Evolutionary conservation across 495 filamentous ascomycete genomes (phyloP).

Genomic region (Diplogelasinospora grovesii): DNA sequence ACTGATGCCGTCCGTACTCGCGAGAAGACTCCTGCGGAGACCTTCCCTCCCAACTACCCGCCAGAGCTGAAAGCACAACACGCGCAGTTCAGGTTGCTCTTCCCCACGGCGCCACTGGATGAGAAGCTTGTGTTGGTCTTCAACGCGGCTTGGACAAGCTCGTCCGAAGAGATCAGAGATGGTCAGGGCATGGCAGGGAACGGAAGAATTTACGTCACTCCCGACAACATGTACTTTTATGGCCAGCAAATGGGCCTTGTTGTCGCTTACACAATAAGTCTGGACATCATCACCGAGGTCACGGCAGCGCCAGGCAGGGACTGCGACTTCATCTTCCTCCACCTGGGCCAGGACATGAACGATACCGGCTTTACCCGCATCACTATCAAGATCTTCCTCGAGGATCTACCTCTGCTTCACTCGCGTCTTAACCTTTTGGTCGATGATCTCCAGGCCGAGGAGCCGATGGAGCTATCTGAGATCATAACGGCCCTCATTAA

Average conservation of each 20-base stretch:
- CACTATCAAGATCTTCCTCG: constrained; percentile 86
- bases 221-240: constrained; percentile 86
- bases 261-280: constrained; percentile 63
- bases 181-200: constrained; percentile 41
- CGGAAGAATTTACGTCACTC: constrained; percentile 83
- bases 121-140: constrained; percentile 73
- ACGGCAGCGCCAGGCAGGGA: constrained; percentile 84
- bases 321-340: constrained; percentile 88
- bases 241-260: constrained; percentile 91
- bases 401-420: constrained; percentile 76
- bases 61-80: constrained; percentile 78
- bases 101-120: constrained; percentile 65
- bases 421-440: constrained; percentile 77
- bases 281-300: constrained; percentile 76
- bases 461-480: constrained; percentile 48
- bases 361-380: constrained; percentile 62
- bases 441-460: constrained; percentile 61
- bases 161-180: constrained; percentile 28
- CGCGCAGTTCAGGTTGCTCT: constrained; percentile 85
- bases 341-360: constrained; percentile 59
- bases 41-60: constrained; percentile 79
- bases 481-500: constrained; percentile 40
- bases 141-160: constrained; percentile 47
- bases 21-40: constrained; percentile 39
- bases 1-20: constrained; percentile 30